These are phyloP conservation scores for Penicillium diatomitis DNA, from an alignment of 495 filamentous ascomycete species.

Conservation along the genomic window DNA sequence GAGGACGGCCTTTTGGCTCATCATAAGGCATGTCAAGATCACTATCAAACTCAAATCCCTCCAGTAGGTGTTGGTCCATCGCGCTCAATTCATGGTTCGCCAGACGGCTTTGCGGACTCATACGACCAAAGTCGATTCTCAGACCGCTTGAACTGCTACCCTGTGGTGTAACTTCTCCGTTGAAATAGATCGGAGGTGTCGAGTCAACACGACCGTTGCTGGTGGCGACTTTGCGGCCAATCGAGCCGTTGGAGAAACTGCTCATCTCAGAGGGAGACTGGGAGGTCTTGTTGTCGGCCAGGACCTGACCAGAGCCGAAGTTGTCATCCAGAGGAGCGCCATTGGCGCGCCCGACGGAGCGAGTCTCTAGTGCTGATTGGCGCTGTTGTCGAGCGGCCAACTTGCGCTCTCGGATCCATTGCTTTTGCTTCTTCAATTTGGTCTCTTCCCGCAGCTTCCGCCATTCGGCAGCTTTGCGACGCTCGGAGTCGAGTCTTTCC, in stretches of 20 bases:
- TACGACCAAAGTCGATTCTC: slow-evolving; percentile 16
- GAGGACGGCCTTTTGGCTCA: slow-evolving; percentile 9
- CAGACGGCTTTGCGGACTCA: slow-evolving; percentile 21
- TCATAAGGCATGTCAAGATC: slow-evolving; percentile 38
- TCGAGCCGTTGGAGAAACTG: slow-evolving; percentile 13
- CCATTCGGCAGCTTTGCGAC: slow-evolving; percentile 35
- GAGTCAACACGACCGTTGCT: slow-evolving; percentile 17
- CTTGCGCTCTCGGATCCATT: slow-evolving; percentile 43
- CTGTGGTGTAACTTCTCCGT: slow-evolving; percentile 16
- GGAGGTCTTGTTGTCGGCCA: slow-evolving; percentile 16
- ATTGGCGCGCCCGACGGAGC: slow-evolving; percentile 7
- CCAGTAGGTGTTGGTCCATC: slow-evolving; percentile 23
- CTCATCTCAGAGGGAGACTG: slow-evolving; percentile 20
- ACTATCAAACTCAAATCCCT: slow-evolving; percentile 42
- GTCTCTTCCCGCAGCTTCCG: slow-evolving; percentile 34
- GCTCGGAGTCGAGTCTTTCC: slow-evolving; percentile 44
- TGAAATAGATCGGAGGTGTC: slow-evolving; percentile 26
- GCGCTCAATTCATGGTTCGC: slow-evolving; percentile 14
- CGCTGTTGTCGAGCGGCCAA: slow-evolving; percentile 34
- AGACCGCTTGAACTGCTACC: slow-evolving; percentile 3
- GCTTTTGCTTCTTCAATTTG: slow-evolving; percentile 40
- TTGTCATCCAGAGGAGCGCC: slow-evolving; percentile 2
- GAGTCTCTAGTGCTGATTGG: slow-evolving; percentile 9
- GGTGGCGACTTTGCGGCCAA: slow-evolving; percentile 5
- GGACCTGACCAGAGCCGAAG: slow-evolving; percentile 7